Base-by-base conservation (phyloP, 2,329 filamentous ascomycete genomes). In the Cadophora malorum region DNA sequence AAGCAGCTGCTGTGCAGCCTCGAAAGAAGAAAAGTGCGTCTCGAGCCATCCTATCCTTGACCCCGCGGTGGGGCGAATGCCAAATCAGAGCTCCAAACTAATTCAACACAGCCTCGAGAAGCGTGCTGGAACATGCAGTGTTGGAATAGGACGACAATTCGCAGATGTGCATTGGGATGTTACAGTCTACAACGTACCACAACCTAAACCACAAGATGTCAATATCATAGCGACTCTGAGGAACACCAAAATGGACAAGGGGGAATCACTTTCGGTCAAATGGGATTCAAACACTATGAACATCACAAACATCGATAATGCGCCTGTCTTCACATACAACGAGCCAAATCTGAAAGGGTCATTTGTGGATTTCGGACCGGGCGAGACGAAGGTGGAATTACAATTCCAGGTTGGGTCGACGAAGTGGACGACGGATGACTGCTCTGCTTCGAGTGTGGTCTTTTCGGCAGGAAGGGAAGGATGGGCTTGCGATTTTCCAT, bases 261-360 rank as follows among this genome's bases (percentile, higher is more conserved):
- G 69, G 1, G 60, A 69, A 45, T 69, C 67, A 8, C 58, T 71
- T 2, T 68, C 67, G 3, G 49, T 71, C 14, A 28, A 60, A 8
- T 55, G 56, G 41, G 59, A 60, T 10, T 56, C 65, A 16, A 49
- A 45, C 16, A 55, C 63, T 6, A 63, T 71, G 35, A 71, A 62
- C 16, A 69, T 71, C 60, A 69, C 67, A 31, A 71, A 71, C 52
- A 67, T 71, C n/a, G 69, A 71, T 61, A 71, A 71, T 67, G 61
- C 63, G n/a, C 63, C 68, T 1, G 63, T 64, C 4, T 71, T 69
- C 38, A 62, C 63, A 19, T 71, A 71, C 33, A 59, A 67, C 31
- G 58, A 58, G 5, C 65, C 64, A 10, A 64, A 65, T n/a, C 31
- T 71, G 56, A 53, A 68, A 45, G 69, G 63, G 14, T 28, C 45